phyloP scores from a whole-genome alignment of 1,139 yeast species.

The Ashbya aceris region DNA sequence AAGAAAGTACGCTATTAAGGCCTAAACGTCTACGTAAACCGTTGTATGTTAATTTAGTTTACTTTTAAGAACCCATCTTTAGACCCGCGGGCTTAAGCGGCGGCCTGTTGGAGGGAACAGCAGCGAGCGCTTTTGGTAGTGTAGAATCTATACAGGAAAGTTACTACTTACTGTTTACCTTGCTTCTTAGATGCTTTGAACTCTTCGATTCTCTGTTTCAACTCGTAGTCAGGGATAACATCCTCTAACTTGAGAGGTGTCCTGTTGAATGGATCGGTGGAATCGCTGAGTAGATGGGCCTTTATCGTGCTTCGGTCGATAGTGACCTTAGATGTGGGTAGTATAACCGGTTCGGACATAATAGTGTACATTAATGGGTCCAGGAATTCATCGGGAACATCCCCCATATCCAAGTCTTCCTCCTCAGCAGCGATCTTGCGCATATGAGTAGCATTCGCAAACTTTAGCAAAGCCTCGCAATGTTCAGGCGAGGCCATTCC shows the following conservation, averaged over 20 bases:
- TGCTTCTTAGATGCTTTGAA: slow-evolving; percentile 40
- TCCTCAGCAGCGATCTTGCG: slow-evolving; percentile 59
- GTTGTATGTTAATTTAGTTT: slow-evolving; percentile 9
- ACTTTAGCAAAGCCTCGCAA: slow-evolving; percentile 41
- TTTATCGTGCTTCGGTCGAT: slow-evolving; percentile 89
- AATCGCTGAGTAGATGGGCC: slow-evolving; percentile 86
- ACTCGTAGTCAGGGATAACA: slow-evolving; percentile 64
- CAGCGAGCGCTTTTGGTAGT: no score
- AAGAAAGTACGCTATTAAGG: slow-evolving; percentile 98
- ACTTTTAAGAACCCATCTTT: slow-evolving; percentile 3
- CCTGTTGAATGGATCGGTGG: slow-evolving; percentile 96
- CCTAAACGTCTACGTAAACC: slow-evolving; percentile 40
- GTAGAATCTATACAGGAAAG: no score
- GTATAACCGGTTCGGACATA: slow-evolving; percentile 90
- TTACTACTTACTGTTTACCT: slow-evolving; percentile 7
- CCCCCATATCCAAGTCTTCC: slow-evolving; percentile 84
- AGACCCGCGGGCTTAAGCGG: neutral
- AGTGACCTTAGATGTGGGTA: slow-evolving; percentile 76
- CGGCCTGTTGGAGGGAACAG: no score
- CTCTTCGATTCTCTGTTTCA: slow-evolving; percentile 50
- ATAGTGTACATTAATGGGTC: slow-evolving; percentile 94
- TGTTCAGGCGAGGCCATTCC: slow-evolving; percentile 47
- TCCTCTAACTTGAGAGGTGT: slow-evolving; percentile 84
- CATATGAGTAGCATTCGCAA: slow-evolving; percentile 56
- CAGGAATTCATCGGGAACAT: slow-evolving; percentile 89